Base-by-base conservation (phyloP, 306 rosid genomes). In the Lathyrus oleraceus region DNA sequence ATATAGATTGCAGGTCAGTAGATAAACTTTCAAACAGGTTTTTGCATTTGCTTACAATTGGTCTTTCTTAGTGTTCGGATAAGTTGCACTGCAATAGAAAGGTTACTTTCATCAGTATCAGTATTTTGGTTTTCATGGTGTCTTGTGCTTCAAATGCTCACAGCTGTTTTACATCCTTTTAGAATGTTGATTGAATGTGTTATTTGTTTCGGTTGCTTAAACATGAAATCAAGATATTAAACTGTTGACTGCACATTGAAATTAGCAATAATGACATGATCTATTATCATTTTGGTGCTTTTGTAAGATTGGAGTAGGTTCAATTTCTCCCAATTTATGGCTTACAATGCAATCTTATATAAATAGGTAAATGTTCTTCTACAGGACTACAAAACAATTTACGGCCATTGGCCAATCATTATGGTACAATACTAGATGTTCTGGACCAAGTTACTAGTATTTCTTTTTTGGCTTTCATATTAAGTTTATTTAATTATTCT, bases 1-100 rank as follows among this genome's bases (percentile, higher is more conserved):
- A 87, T 76, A 73, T 94, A 81, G 92, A 84, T 76, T 83, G 94
- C 94, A 94, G 98, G 98, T 81, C 53, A 47, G 53, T 47, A 62
- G 60, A 38, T 54, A 82, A 45, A 52, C 71, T 73, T 59, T 76
- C 58, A 63, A 76, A 69, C 65, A 54, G 27, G 67, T 30, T 25
- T 44, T 65, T 59, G 66, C 71, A 51, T 71, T 49, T 68, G 56
- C 66, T 39, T 79, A 69, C 73, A 65, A 57, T 36, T 74, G 76
- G 14, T 44, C 27, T 70, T 74, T 83, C 28, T 54, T 53, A 65
- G 45, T 81, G 59, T 65, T 57, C 7, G 35, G 52, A 44, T 64
- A 28, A 44, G 23, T 36, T 71, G 35, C 52, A 43, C 15, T 51
- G 75, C 75, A 30, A 25, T 39, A 2, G 21, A 36, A 44, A 38